Base-by-base conservation (phyloP, 352 stramenopile genomes). In the Phytopythium kandeliae region DNA sequence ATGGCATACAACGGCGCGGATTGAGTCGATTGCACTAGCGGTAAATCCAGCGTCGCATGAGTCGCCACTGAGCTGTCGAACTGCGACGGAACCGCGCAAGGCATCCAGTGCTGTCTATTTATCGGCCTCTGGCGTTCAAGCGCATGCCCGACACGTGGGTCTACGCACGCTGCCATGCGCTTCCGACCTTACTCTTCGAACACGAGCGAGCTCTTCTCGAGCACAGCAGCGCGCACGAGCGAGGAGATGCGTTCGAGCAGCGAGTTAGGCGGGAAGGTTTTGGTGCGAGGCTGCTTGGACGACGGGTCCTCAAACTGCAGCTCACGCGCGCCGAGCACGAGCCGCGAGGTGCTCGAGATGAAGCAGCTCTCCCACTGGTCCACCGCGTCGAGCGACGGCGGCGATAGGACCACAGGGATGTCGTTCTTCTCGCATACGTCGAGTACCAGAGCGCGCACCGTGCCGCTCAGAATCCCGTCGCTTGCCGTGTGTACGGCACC, bases 311-410 rank as follows among this genome's bases (percentile, higher is more conserved):
- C 60, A 54, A 75, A 90, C 36, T 85, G 58, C 33, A 90, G 46
- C 12, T 59, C 73, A 21, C 59, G 46, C 2, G 75, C 74, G 37
- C 74, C 74, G 11, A 93, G 56, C n/a, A 91, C 77, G 34, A 93
- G 55, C 4, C 82, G 78, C 25, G 82, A 91, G 36, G 82, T 93
- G 51, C 82, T 93, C 28, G 82, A 89, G 51, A 93, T 85, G 53
- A 93, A 93, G 48, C 79, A 89, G 4, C 63, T 80, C 43, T 89
- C 68, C 82, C 82, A 93, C 36, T 66, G 51, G 16, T 79, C 66
- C 2, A 89, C 59, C 11, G 71, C 57, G 28, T 83, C 65, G 15
- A 93, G 58, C 21, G 51, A 59, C 9, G 82, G 82, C 28, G 82
- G 72, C 15, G 59, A 49, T 3, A 90, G 56, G 33, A 77, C 70